Evolutionary conservation across 768 basidiomycete species (phyloP), one percentile per base, ranked within the genome.

Genomic region (Trametes villosa): DNA sequence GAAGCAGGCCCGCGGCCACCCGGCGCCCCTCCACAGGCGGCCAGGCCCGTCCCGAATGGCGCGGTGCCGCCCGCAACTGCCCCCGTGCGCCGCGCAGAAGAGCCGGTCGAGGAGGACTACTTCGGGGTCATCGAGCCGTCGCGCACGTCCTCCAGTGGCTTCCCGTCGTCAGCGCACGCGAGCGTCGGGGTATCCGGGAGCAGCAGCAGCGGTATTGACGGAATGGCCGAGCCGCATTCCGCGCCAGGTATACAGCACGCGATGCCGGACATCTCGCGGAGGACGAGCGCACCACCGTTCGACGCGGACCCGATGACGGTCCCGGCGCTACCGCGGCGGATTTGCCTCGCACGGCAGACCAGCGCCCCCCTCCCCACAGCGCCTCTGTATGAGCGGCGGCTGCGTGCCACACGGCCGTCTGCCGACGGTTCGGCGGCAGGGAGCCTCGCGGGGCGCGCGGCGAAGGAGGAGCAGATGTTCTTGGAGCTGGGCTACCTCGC

Each of bases 381-480:
- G 8, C 65, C 65, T 33, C n/a, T 66, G 6, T 67, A 69, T 31
- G 77, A 79, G 24, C 70, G 68, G 49, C 71, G 62, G 15, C 49
- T 75, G 55, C 53, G 68, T 13, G 36, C 65, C 5, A 29, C 65
- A 18, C 60, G 67, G 8, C 67, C 67, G 29, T 64, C 70, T 26
- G 64, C 65, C 12, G 64, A 71, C 53, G 67, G 67, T 50, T n/a
- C n/a, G n/a, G 44, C 57, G 24, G 50, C 64, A 34, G 59, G 63
- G 63, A 46, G 73, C 64, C 66, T 79, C 72, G 71, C 76, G 17
- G 78, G 79, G 42, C 84, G 83, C 51, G 83, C 79, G 6, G 81
- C 78, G 57, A 89, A 84, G 70, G 90, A 89, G 68, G 88, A 87
- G 63, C 83, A 86, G 49, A 83, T 84, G 78, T 91, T 83, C 64